phyloP scores from a whole-genome alignment of 352 stramenopile species.

The Pythium graminicola region DNA sequence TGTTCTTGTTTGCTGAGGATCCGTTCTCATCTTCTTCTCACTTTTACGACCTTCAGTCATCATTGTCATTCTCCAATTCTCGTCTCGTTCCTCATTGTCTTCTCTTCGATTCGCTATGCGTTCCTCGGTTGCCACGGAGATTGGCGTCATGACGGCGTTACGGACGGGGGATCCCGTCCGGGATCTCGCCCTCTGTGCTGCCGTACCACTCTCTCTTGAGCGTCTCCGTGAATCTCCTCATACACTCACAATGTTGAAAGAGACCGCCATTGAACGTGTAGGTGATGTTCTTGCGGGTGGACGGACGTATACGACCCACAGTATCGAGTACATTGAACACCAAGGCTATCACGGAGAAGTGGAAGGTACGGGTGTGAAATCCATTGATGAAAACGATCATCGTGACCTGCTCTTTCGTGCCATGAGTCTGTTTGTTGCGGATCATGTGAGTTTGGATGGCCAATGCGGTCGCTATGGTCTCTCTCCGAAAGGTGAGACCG shows the following conservation, averaged over 20 bases:
- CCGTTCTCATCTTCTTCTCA: too few species aligned
- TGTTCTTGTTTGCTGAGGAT: too few species aligned
- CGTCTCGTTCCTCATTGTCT: not conserved
- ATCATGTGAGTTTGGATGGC: constrained; percentile 34
- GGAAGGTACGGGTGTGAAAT: constrained; percentile 17
- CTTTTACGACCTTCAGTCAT: too few species aligned
- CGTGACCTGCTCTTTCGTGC: constrained; percentile 49
- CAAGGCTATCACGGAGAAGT: constrained; percentile 29
- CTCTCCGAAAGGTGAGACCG: constrained; percentile 27
- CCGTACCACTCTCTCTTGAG: constrained; percentile 32
- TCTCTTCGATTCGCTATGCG: not conserved
- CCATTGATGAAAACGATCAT: constrained; percentile 30
- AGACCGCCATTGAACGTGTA: constrained; percentile 6
- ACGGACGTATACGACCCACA: constrained; percentile 25
- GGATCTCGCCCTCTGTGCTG: constrained; percentile 39
- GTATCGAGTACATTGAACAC: constrained; percentile 39
- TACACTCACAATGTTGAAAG: constrained; percentile 18
- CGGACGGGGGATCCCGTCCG: constrained; percentile 35
- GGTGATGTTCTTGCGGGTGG: constrained; percentile 4
- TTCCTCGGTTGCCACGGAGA: constrained; percentile 36
- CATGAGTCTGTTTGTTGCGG: constrained; percentile 41
- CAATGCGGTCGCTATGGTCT: constrained; percentile 45
- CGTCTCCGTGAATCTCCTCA: constrained; percentile 25
- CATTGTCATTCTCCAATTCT: not conserved
- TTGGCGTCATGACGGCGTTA: constrained; percentile 32